These are phyloP conservation scores for Penicillium silybi DNA, from an alignment of 495 filamentous ascomycete genomes.

Conservation along the genomic window DNA sequence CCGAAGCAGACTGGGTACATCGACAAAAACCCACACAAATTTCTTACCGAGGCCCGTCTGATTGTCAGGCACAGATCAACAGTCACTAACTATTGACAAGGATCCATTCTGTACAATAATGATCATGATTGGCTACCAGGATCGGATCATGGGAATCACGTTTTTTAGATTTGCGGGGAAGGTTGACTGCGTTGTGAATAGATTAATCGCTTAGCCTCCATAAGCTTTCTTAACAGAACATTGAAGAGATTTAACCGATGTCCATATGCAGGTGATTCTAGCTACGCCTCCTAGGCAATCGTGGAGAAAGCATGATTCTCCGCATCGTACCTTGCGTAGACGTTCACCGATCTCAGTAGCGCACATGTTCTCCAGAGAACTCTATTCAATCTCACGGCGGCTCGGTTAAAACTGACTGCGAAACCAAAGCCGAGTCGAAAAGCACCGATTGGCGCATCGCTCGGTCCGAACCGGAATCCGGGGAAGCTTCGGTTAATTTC, in stretches of 20 bases:
- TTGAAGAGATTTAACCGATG: too few relatives aligned
- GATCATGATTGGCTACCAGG: background rate
- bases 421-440: background rate
- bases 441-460: background rate
- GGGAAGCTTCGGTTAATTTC: conserved; percentile 24
- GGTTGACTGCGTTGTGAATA: too few relatives aligned
- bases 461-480: conserved; percentile 16
- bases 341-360: too few relatives aligned
- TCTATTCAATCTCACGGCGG: background rate
- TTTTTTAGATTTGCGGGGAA: too few relatives aligned
- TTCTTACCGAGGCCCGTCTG: background rate
- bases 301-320: too few relatives aligned
- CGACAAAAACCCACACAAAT: too few relatives aligned
- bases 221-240: too few relatives aligned
- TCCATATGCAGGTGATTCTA: too few relatives aligned
- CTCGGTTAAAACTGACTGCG: background rate
- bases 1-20: too few relatives aligned
- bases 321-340: background rate
- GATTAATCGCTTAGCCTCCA: too few relatives aligned
- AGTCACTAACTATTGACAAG: background rate
- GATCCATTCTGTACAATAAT: background rate
- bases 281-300: too few relatives aligned
- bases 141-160: too few relatives aligned
- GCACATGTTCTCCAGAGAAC: background rate
- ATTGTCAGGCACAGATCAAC: background rate